Evolutionary conservation across 78 protist species (phyloP).

Genomic region (Dictyostelium brefeldianum): DNA sequence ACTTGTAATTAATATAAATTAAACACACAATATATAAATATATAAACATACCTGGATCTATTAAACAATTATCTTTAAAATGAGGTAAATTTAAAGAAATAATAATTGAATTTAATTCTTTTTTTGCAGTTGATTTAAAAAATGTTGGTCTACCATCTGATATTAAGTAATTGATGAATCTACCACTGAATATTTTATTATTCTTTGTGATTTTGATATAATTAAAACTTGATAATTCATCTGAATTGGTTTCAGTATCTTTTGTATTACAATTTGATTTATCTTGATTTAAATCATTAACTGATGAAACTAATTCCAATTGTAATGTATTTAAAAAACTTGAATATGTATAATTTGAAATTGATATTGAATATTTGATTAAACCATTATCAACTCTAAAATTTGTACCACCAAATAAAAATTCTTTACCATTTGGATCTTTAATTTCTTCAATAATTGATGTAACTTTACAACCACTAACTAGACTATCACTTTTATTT

Average conservation of each 20-base stretch:
- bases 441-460: not conserved
- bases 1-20: no score
- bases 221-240: not conserved
- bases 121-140: not conserved
- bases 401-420: not conserved
- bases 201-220: not conserved
- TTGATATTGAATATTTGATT: not conserved
- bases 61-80: not conserved
- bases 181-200: not conserved
- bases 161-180: not conserved
- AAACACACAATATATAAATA: no score
- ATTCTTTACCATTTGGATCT: not conserved
- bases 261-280: not conserved
- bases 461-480: not conserved
- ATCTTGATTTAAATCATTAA: not conserved
- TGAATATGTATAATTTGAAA: not conserved
- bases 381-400: not conserved
- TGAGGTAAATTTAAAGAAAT: not conserved
- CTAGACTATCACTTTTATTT: not conserved
- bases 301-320: not conserved
- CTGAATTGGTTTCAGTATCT: not conserved
- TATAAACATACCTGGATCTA: not conserved
- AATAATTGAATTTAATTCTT: not conserved
- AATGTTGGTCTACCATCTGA: not conserved
- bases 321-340: not conserved